These are phyloP conservation scores for Atkinsonella hypoxylon DNA, from an alignment of 2,329 filamentous ascomycete species.

Conservation along the genomic window DNA sequence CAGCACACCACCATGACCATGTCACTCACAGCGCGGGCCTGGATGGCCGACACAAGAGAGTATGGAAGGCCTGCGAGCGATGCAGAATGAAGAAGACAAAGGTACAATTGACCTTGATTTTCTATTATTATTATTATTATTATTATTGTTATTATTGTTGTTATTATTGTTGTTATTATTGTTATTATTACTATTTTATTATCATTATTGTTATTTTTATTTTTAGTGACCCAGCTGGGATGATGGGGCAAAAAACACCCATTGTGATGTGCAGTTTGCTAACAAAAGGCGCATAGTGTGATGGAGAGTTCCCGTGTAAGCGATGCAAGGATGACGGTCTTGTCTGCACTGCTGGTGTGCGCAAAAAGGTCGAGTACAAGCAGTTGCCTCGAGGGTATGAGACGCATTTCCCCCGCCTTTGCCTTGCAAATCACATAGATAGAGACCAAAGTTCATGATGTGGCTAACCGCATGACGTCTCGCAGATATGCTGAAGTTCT, in stretches of 20 bases:
- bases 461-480: not conserved
- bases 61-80: conserved; percentile 55
- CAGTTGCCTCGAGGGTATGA: conserved; percentile 49
- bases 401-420: not conserved
- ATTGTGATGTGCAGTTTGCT: conserved; percentile 1
- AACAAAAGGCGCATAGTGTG: conserved; percentile 31
- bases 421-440: too few relatives aligned
- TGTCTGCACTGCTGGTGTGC: conserved; percentile 49
- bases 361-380: conserved; percentile 60
- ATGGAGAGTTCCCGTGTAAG: conserved; percentile 55
- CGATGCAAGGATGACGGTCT: conserved; percentile 54
- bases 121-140: too few relatives aligned
- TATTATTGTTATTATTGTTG: too few relatives aligned
- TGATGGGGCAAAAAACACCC: too few relatives aligned
- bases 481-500: conserved; percentile 50
- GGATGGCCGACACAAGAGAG: conserved; percentile 49
- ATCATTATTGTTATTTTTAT: too few relatives aligned
- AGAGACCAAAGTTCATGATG: not conserved
- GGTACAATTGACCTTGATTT: conserved; percentile 24
- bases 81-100: conserved; percentile 62
- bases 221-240: too few relatives aligned
- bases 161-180: too few relatives aligned
- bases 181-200: too few relatives aligned
- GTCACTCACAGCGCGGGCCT: conserved; percentile 22
- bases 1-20: conserved; percentile 26